These are phyloP conservation scores for Paspalum notatum DNA, from an alignment of 176 grass and related monocot species.

Conservation along the genomic window DNA sequence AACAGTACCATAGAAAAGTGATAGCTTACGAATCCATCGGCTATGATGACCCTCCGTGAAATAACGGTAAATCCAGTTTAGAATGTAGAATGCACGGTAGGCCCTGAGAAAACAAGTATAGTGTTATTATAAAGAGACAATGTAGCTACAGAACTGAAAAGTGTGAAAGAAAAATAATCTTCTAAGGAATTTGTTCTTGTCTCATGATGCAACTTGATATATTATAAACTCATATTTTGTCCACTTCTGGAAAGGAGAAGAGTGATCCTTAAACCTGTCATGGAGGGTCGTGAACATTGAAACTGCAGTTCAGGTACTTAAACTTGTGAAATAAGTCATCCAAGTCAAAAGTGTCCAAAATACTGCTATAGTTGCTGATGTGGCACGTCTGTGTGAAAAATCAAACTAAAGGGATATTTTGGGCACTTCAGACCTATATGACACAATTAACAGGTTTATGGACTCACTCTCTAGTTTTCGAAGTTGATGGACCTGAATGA, in stretches of 20 bases:
- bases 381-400: too few relatives aligned
- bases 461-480: too few relatives aligned
- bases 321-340: too few relatives aligned
- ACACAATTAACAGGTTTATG: too few relatives aligned
- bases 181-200: neutral
- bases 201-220: neutral
- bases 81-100: slow-evolving; percentile 90
- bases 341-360: too few relatives aligned
- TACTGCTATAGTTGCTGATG: too few relatives aligned
- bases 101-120: slow-evolving; percentile 55
- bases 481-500: too few relatives aligned
- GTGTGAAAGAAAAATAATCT: neutral
- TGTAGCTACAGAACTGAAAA: neutral
- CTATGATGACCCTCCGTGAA: slow-evolving; percentile 73
- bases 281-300: too few relatives aligned
- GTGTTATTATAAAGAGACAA: neutral
- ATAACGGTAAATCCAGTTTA: slow-evolving; percentile 97
- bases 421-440: too few relatives aligned
- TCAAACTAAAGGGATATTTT: too few relatives aligned
- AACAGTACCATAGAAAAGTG: slow-evolving; percentile 1
- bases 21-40: slow-evolving; percentile 81
- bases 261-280: too few relatives aligned
- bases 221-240: neutral
- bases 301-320: too few relatives aligned
- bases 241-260: neutral